Evolutionary conservation across 2,329 filamentous ascomycete species (phyloP).

Genomic region (Phyllosticta citriasiana): DNA sequence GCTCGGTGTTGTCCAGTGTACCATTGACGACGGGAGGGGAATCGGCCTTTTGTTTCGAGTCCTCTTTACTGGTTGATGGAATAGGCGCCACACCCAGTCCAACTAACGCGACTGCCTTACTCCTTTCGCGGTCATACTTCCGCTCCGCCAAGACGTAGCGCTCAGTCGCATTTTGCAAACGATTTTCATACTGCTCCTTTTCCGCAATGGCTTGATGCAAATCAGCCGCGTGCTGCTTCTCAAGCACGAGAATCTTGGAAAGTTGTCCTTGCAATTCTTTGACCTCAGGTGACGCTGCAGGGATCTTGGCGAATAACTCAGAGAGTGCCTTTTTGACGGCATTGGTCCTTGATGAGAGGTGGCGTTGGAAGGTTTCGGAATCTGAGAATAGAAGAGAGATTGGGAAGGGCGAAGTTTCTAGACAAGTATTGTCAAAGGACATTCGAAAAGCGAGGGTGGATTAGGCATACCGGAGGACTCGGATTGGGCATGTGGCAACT

Average conservation of each 20-base stretch:
- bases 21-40: constrained; percentile 31
- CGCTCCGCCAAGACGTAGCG: constrained; percentile 94
- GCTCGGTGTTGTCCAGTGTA: constrained; percentile 41
- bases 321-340: constrained; percentile 67
- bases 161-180: constrained; percentile 77
- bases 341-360: constrained; percentile 66
- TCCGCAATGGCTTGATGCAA: constrained; percentile 66
- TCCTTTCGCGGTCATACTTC: constrained; percentile 82
- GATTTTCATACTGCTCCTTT: constrained; percentile 75
- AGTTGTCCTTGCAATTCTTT: constrained; percentile 65
- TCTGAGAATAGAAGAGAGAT: constrained; percentile 47
- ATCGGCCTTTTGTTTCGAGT: constrained; percentile 16
- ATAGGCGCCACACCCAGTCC: constrained; percentile 73
- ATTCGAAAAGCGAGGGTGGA: not conserved
- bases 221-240: constrained; percentile 72
- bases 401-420: constrained; percentile 31
- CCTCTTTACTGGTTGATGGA: constrained; percentile 25
- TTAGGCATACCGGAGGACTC: constrained; percentile 8
- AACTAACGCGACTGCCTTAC: constrained; percentile 79
- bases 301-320: constrained; percentile 48
- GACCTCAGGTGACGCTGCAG: constrained; percentile 54
- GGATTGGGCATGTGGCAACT: constrained; percentile 11
- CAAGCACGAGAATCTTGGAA: constrained; percentile 62
- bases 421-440: not conserved
- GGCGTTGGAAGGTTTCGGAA: constrained; percentile 59